Evolutionary conservation across 2,329 filamentous ascomycete genomes (phyloP).

Genomic region (Escovopsis sp.): DNA sequence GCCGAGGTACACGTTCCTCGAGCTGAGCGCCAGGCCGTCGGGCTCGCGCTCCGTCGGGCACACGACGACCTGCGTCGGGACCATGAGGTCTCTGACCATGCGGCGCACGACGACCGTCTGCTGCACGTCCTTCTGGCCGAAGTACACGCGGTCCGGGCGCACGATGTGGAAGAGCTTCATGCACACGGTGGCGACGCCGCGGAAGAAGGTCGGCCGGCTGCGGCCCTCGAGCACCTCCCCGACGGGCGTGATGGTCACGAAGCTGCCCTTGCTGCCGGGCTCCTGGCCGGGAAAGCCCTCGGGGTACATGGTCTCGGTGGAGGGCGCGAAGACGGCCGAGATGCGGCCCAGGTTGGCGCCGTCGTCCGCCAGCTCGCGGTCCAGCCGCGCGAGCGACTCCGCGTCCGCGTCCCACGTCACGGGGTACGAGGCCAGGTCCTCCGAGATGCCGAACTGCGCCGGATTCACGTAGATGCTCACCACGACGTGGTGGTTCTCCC

Average conservation of each 20-base stretch:
- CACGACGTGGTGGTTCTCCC: constrained; percentile 72
- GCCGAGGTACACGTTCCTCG: constrained; percentile 85
- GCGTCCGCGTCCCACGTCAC: constrained; percentile 75
- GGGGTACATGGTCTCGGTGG: constrained; percentile 75
- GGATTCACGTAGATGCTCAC: constrained; percentile 94
- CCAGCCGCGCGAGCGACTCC: constrained; percentile 47
- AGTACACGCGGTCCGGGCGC: constrained; percentile 60
- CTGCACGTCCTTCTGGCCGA: constrained; percentile 96
- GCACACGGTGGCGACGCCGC: constrained; percentile 89
- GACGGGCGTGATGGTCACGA: constrained; percentile 80
- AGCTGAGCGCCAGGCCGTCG: constrained; percentile 82
- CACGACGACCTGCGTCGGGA: constrained; percentile 61
- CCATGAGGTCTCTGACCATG: constrained; percentile 75
- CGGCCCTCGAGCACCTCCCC: constrained; percentile 69
- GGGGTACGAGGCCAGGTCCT: constrained; percentile 81
- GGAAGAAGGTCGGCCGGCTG: constrained; percentile 84
- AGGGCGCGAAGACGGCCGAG: constrained; percentile 74
- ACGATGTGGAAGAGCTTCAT: constrained; percentile 52
- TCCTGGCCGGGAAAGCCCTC: constrained; percentile 58
- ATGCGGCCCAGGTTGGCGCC: constrained; percentile 50
- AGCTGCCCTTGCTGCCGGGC: constrained; percentile 64
- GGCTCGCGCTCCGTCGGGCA: constrained; percentile 58
- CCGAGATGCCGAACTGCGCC: constrained; percentile 79
- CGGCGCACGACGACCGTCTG: constrained; percentile 81
- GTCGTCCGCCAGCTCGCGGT: constrained; percentile 54